phyloP scores from a whole-genome alignment of 1,139 yeast genomes.

The Nakaseomyces kungkrabaensis region DNA sequence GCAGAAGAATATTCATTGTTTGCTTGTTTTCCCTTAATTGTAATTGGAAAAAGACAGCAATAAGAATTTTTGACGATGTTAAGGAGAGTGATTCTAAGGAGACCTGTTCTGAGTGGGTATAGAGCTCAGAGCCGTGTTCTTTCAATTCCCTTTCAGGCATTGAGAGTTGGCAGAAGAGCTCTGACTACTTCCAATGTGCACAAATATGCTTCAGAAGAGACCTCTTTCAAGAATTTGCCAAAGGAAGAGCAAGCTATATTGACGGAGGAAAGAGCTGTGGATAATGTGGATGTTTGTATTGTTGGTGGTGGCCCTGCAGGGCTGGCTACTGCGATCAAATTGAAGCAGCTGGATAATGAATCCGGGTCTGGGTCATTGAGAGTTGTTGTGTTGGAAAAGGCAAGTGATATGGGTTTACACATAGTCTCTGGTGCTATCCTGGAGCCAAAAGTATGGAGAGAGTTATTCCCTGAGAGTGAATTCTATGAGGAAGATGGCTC shows the following conservation, averaged over 20 bases:
- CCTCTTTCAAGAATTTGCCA: neutral
- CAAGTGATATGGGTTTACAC: constrained; percentile 86
- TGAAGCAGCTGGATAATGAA: constrained; percentile 74
- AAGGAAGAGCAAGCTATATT: constrained; percentile 38
- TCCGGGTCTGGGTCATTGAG: constrained; percentile 56
- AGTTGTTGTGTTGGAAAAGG: constrained; percentile 84
- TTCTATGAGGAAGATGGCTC: constrained; percentile 40
- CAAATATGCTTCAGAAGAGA: constrained; percentile 24
- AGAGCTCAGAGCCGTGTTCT: neutral
- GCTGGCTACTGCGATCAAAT: constrained; percentile 78
- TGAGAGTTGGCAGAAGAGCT: neutral
- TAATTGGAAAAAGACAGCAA: no score
- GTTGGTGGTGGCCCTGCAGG: constrained; percentile 99
- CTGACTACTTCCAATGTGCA: neutral
- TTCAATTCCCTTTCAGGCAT: neutral
- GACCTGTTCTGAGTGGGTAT: neutral
- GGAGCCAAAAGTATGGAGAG: constrained; percentile 80
- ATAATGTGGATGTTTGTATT: constrained; percentile 83
- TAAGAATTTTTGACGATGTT: neutral
- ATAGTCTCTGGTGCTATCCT: constrained; percentile 89
- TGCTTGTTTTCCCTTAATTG: neutral
- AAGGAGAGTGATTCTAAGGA: neutral
- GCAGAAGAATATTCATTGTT: no score
- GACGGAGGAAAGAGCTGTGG: constrained; percentile 62
- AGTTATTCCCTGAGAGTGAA: constrained; percentile 72